Base-by-base conservation (phyloP, 2,329 filamentous ascomycete genomes). In the Beauveria medogensis region DNA sequence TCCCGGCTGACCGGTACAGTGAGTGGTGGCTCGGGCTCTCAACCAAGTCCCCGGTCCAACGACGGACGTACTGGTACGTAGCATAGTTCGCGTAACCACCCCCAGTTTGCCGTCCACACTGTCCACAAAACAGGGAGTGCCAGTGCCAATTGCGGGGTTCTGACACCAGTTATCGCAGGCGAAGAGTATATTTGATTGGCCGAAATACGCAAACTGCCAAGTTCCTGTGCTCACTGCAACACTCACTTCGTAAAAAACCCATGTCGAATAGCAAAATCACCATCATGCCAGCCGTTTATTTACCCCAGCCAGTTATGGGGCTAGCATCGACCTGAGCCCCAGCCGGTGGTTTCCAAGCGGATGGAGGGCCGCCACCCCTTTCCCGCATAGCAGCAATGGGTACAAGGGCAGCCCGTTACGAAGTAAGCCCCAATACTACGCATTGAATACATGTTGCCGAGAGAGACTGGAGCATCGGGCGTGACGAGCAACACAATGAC, bases 41-140 rank as follows among this genome's bases (percentile, higher is more conserved):
- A 47, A 26, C 55, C 55, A 58, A 46, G 55, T 30, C 55, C 55
- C 55, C 20, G 55, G 55, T 58, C 28, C 55, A 58, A 46, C 46
- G 55, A 57, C 37, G 41, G 46, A 51, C 55, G 55, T 30, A 30
- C 10, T 28, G 28, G 28, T 28, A 28, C 28, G 30, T 30, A 58
- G 34, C 34, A 43, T 18, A 43, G 55, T 58, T 58, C 55, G 55
- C 46, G 54, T 37, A 37, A 22, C 44, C 28, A 14, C 34, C 12
- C 30, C 14, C 34, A 16, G 34, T 16, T 37, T 37, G 34, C 34
- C 12, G 34, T 16, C 34, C 34, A 34, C 30, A 34, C 30, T 14
- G 1, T 14, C 30, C 30, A 37, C 34, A 37, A 37, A 37, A 37
- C 34, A 37, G 34, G 34, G 14, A 37, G 14, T 37, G 44, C 22